Percentiles rank a stretch among this genome's conserved stretches.
These are phyloP conservation scores for Penstemon newberryi DNA, from an alignment of 257 asterid species.

Conservation along the genomic window DNA sequence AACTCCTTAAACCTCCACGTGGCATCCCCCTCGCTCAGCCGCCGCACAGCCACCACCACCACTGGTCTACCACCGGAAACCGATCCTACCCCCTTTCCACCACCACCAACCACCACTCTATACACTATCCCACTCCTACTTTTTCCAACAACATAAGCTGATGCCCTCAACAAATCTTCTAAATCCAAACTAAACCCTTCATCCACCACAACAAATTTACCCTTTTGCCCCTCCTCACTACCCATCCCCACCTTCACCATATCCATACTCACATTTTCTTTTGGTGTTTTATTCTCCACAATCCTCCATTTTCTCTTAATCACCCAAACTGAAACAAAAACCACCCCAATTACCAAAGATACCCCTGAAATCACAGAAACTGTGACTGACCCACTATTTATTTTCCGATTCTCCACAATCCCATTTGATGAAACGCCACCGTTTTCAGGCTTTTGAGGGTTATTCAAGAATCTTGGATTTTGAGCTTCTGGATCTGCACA, in stretches of 20 bases:
- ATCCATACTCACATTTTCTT: slow-evolving; percentile 41
- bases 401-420: slow-evolving; percentile 34
- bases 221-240: slow-evolving; percentile 70
- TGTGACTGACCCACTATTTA: slow-evolving; percentile 44
- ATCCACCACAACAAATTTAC: slow-evolving; percentile 72
- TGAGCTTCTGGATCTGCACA: slow-evolving; percentile 66
- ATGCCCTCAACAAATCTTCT: slow-evolving; percentile 94
- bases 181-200: slow-evolving; percentile 79
- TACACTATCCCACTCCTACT: slow-evolving; percentile 91
- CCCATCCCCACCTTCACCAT: slow-evolving; percentile 26
- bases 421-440: slow-evolving; percentile 42
- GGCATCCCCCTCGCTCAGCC: slow-evolving; percentile 81
- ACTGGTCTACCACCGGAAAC: slow-evolving; percentile 33
- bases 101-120: slow-evolving; percentile 76
- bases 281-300: slow-evolving; percentile 42
- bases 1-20: slow-evolving; percentile 77
- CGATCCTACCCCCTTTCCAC: slow-evolving; percentile 41
- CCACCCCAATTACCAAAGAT: slow-evolving; percentile 52
- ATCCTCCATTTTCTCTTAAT: slow-evolving; percentile 53
- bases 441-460: slow-evolving; percentile 49
- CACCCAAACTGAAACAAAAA: slow-evolving; percentile 57
- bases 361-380: slow-evolving; percentile 63
- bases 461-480: slow-evolving; percentile 47
- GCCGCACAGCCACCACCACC: slow-evolving; percentile 72
- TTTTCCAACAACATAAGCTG: slow-evolving; percentile 96